Evolutionary conservation across 2,329 filamentous ascomycete species (phyloP).

Genomic region (Pyrenochaeta sp.): DNA sequence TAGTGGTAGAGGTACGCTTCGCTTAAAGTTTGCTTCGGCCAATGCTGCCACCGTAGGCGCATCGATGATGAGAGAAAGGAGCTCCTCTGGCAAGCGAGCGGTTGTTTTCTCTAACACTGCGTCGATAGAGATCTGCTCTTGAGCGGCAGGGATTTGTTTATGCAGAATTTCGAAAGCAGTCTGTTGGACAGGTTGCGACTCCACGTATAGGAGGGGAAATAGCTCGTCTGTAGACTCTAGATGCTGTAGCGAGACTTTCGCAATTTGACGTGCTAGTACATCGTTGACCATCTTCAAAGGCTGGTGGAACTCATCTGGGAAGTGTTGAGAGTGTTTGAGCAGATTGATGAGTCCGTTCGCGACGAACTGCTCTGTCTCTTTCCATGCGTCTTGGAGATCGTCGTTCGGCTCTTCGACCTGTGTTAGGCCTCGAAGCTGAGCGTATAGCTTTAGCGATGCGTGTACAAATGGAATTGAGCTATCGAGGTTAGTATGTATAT

Average conservation of each 20-base stretch:
- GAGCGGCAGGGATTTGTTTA: conserved; percentile 76
- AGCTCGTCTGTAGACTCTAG: conserved; percentile 72
- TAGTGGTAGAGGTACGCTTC: conserved; percentile 71
- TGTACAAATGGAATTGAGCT: conserved; percentile 67
- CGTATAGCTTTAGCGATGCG: conserved; percentile 76
- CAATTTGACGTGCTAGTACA: conserved; percentile 74
- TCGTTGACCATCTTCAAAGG: conserved; percentile 79
- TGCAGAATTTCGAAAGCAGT: conserved; percentile 84
- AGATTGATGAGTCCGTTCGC: conserved; percentile 68
- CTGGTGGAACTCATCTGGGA: conserved; percentile 65
- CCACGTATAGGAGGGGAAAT: conserved; percentile 78
- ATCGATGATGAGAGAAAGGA: conserved; percentile 83
- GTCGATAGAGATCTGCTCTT: conserved; percentile 85
- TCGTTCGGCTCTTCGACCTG: conserved; percentile 76
- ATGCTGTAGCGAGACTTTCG: conserved; percentile 68
- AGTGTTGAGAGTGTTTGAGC: conserved; percentile 63
- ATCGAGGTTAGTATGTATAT: conserved; percentile 3
- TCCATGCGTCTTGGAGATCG: conserved; percentile 79
- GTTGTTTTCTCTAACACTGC: conserved; percentile 74
- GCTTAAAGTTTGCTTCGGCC: conserved; percentile 69
- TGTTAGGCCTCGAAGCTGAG: conserved; percentile 66
- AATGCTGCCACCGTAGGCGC: conserved; percentile 75
- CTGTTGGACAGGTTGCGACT: conserved; percentile 78
- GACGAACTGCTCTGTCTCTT: conserved; percentile 65
- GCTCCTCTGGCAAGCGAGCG: conserved; percentile 80